Base-by-base conservation (phyloP, 352 stramenopile species). In the Pythium aristosporum region DNA sequence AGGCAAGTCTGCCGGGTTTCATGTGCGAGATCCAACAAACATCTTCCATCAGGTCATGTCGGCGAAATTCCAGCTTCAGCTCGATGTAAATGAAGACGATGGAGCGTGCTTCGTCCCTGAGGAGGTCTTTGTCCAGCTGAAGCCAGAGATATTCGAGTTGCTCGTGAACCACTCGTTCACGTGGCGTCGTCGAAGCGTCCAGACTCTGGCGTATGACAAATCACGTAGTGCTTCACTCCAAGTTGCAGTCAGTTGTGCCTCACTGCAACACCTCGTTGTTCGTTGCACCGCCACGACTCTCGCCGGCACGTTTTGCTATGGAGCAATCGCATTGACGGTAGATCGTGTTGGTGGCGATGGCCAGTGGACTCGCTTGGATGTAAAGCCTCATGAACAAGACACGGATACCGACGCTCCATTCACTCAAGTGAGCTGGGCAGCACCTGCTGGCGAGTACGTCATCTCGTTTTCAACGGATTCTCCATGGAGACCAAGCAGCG, bases 311-410 rank as follows among this genome's bases (percentile, higher is more conserved):
- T 5, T 37, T 2, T 16, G 9, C 16, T 4, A 36, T 4, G 58
- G 32, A n/a, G 18, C 12, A 4, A 1, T 42, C 1, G 21, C 20
- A 2, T 8, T 61, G 16, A 37, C 4, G 1, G 36, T 61, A 2
- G 52, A 67, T 61, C 61, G 20, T 5, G 44, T 67, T 4, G 52
- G 41, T 15, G 61, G 62, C 16, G 36, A 60, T 11, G 61, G 36
- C 0, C 46, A 18, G 10, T 59, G 30, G 56, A 49, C 11, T 12
- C 42, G 28, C 52, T n/a, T 52, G 43, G 43, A 54, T 43, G 5
- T 46, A 13, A 53, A 36, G 47, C 46, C 16, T 39, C 9, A 54
- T 37, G 32, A 44, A 32, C 10, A 25, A 25, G 13, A 54, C 21
- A 43, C 34, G 1, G 48, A 46, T 11, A 30, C 30, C 3, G 48